A percentile compares a stretch with the other conserved stretches of the same genome.
Evolutionary conservation across 441 rosid genomes (phyloP).

Genomic region (Croton setiger): DNA sequence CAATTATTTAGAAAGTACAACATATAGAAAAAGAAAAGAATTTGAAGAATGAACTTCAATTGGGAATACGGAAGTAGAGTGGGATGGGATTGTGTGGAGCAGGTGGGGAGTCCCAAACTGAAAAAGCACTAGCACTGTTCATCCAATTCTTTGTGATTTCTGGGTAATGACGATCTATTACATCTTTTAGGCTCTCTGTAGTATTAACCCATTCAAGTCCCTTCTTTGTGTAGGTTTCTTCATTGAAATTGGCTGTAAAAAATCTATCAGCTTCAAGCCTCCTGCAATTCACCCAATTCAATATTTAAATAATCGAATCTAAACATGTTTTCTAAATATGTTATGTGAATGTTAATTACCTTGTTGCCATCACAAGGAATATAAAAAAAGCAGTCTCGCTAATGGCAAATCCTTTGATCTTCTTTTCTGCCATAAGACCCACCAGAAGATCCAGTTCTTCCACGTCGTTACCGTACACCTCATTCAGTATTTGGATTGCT

Average conservation of each 20-base stretch:
- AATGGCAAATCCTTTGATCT: slow-evolving; percentile 68
- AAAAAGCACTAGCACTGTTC: slow-evolving; percentile 58
- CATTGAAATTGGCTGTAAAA: slow-evolving; percentile 58
- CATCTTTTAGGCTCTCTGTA: slow-evolving; percentile 58
- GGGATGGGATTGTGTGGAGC: slow-evolving; percentile 37
- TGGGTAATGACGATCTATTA: slow-evolving; percentile 60
- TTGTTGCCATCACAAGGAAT: slow-evolving; percentile 56
- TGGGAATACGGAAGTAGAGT: slow-evolving; percentile 46
- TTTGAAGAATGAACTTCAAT: background rate
- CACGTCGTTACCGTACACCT: slow-evolving; percentile 57
- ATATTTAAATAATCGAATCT: too few relatives aligned
- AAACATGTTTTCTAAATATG: too few relatives aligned
- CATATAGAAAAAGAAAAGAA: too few relatives aligned
- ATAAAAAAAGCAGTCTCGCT: slow-evolving; percentile 65
- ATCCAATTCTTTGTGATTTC: slow-evolving; percentile 52
- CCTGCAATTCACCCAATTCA: slow-evolving; percentile 29
- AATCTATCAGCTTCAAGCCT: slow-evolving; percentile 68
- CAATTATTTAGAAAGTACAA: too few relatives aligned
- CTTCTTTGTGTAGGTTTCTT: slow-evolving; percentile 46
- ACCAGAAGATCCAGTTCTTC: slow-evolving; percentile 63
- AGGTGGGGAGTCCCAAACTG: slow-evolving; percentile 60
- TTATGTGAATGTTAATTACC: slow-evolving; percentile 26
- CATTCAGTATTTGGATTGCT: slow-evolving; percentile 38
- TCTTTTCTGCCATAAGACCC: slow-evolving; percentile 73
- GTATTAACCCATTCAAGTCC: slow-evolving; percentile 67